A percentile compares a stretch with the other conserved stretches of the same genome.
phyloP scores from a whole-genome alignment of 441 rosid species.

The Jatropha multifida region DNA sequence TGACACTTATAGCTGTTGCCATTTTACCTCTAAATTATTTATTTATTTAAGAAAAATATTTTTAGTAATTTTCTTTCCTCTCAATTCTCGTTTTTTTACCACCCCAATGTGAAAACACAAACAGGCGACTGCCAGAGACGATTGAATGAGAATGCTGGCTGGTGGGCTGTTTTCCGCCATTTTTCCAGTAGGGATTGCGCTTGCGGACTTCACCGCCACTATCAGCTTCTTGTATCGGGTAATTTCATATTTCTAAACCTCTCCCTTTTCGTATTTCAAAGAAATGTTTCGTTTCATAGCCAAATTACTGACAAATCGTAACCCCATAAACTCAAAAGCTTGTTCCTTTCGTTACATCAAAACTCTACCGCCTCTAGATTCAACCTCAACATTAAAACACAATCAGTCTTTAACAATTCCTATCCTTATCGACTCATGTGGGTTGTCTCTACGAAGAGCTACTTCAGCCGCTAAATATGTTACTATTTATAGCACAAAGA shows the following conservation, averaged over 20 bases:
- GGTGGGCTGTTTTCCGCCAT: background rate
- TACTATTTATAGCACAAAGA: background rate
- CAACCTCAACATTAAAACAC: background rate
- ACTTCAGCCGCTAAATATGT: background rate
- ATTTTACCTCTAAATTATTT: no score
- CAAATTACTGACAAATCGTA: background rate
- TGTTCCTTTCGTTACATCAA: background rate
- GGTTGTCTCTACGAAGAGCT: constrained; percentile 10
- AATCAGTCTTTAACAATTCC: constrained; percentile 3
- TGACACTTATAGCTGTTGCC: no score
- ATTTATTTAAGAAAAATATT: no score
- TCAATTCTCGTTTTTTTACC: no score
- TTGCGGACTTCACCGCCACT: background rate
- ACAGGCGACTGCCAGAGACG: no score
- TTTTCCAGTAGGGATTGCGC: background rate
- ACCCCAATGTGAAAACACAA: no score
- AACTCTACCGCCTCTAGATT: background rate
- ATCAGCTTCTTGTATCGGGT: background rate
- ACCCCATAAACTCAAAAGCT: background rate
- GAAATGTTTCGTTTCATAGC: background rate
- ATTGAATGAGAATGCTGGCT: no score
- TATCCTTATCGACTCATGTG: constrained; percentile 6
- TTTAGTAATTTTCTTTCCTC: no score
- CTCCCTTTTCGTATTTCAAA: background rate
- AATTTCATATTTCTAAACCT: background rate